phyloP scores from a whole-genome alignment of 2,329 filamentous ascomycete species.

The Scedosporium dehoogii region DNA sequence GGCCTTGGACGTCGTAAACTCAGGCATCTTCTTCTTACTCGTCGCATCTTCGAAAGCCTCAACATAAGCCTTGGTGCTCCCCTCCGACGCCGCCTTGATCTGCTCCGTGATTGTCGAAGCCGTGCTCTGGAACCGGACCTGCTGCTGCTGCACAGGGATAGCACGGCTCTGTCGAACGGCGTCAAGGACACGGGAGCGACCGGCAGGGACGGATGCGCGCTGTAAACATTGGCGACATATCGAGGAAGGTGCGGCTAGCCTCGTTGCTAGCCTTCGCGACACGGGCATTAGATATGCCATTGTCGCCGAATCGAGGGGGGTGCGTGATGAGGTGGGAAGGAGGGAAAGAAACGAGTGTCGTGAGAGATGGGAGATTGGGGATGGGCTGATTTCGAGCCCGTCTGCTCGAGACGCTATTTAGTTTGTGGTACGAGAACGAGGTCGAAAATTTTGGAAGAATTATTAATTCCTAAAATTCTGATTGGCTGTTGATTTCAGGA shows the following conservation, averaged over 20 bases:
- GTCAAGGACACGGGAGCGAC: background rate
- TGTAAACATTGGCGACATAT: slow-evolving; percentile 40
- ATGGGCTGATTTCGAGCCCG: background rate
- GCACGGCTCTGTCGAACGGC: slow-evolving; percentile 14
- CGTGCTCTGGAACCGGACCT: slow-evolving; percentile 12
- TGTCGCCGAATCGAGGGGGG: slow-evolving; percentile 5
- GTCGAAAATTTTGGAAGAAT: background rate
- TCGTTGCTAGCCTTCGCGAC: slow-evolving; percentile 29
- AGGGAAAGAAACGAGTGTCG: background rate
- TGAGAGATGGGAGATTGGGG: background rate
- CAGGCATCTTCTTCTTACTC: slow-evolving; percentile 23
- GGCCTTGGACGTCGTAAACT: slow-evolving; percentile 59
- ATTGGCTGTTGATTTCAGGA: background rate
- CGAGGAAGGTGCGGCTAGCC: slow-evolving; percentile 28
- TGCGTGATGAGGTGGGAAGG: background rate
- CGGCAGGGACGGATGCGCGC: slow-evolving; percentile 4
- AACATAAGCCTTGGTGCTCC: background rate
- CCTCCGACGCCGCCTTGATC: slow-evolving; percentile 2
- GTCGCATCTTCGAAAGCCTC: background rate
- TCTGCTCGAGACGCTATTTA: background rate
- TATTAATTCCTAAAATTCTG: slow-evolving; percentile 1
- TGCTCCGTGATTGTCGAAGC: background rate
- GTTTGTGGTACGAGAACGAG: background rate
- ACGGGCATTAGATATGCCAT: slow-evolving; percentile 34
- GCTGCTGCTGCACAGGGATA: slow-evolving; percentile 9